Evolutionary conservation across 495 filamentous ascomycete species (phyloP), one percentile per base, ranked within the genome.

Genomic region (Daldinia concentrica): DNA sequence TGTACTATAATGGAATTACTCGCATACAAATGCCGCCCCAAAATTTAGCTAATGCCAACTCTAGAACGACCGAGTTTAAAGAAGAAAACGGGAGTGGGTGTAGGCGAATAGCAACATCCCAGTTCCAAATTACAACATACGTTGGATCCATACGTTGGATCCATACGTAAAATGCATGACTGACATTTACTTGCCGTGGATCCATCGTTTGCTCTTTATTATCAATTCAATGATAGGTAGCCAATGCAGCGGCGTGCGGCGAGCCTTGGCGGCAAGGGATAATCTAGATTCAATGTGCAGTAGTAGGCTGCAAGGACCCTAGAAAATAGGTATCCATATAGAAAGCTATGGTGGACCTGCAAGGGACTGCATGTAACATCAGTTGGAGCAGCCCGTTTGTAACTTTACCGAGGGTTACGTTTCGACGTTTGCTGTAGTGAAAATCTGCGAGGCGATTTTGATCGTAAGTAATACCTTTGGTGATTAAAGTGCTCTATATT

Each of bases 181-280:
- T 51, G 26, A 26, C 4, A 50, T 37, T 45, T 48, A 39, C 36
- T 15, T 62, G 57, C 22, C 26, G 12, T 15, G 50, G 24, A 8
- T 11, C 22, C 22, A 15, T 57, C 50, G 58, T 41, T 58, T 62
- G 57, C 57, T 57, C 29, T 52, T 39, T 62, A 71, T 56, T 62
- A 37, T 36, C 62, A 45, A 57, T 45, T 62, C 22, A 37, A 58
- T 24, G 36, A 63, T 36, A 36, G 43, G 27, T 34, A 55, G 32
- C 56, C 9, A 29, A 59, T 11, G 12, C 14, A 27, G 34, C 55
- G 22, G 26, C 36, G 51, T 43, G 56, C 51, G 39, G 48, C 26
- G 17, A 68, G 27, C 30, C 69, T 72, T 72, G 69, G 69, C 69
- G 50, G 36, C 64, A 59, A 58, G 62, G 69, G 58, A 72, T 66